A percentile compares a stretch with the other conserved stretches of the same genome.
phyloP scores from a whole-genome alignment of 306 rosid species.

The Myrica gale region DNA sequence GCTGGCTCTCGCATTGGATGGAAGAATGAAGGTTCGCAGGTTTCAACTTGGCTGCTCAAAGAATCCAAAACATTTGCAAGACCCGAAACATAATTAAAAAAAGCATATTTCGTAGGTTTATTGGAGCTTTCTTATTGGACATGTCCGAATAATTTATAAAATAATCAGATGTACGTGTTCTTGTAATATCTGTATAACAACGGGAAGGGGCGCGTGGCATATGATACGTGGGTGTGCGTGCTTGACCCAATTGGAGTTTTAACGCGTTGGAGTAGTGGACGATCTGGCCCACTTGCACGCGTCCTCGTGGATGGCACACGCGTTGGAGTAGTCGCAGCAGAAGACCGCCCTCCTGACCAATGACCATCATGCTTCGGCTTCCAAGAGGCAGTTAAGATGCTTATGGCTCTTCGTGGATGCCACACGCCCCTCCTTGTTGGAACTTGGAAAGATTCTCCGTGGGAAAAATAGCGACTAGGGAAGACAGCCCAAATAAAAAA shows the following conservation, averaged over 20 bases:
- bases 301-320: slow-evolving; percentile 31
- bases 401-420: neutral
- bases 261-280: neutral
- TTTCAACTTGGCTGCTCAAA: slow-evolving; percentile 66
- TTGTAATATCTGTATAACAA: too few relatives aligned
- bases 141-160: neutral
- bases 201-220: too few relatives aligned
- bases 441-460: too few relatives aligned
- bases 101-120: neutral
- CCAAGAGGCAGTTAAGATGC: neutral
- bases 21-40: slow-evolving; percentile 71
- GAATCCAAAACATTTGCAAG: slow-evolving; percentile 39
- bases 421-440: neutral
- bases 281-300: neutral
- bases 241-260: neutral
- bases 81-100: neutral
- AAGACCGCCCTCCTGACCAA: neutral
- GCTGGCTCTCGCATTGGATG: slow-evolving; percentile 89
- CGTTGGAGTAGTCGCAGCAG: neutral
- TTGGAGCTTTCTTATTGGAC: neutral
- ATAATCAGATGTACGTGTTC: neutral
- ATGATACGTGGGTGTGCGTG: neutral
- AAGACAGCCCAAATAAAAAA: too few relatives aligned
- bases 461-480: too few relatives aligned
- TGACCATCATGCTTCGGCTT: too few relatives aligned